These are phyloP conservation scores for Vaccinium darrowii DNA, from an alignment of 148 eudicot genomes.

Conservation along the genomic window DNA sequence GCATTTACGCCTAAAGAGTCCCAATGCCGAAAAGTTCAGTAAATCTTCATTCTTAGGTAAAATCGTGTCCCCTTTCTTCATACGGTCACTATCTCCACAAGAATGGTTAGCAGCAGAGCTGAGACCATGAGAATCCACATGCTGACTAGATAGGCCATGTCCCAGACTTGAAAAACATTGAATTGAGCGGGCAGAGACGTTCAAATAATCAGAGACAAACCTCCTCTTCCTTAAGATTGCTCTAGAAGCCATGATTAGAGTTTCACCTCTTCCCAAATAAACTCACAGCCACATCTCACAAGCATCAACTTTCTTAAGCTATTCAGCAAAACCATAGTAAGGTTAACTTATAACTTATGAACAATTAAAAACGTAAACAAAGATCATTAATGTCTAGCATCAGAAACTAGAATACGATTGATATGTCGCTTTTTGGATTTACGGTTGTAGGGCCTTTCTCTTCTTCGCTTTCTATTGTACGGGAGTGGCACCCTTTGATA, in stretches of 20 bases:
- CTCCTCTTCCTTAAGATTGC: constrained; percentile 44
- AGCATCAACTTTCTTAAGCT: constrained; percentile 16
- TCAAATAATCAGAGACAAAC: constrained; percentile 31
- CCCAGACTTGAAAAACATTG: constrained; percentile 28
- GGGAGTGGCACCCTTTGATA: background rate
- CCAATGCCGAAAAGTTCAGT: constrained; percentile 24
- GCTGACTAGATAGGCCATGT: constrained; percentile 24
- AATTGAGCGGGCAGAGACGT: constrained; percentile 32
- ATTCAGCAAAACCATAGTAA: constrained; percentile 10
- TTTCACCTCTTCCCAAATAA: constrained; percentile 15
- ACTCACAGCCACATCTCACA: constrained; percentile 17
- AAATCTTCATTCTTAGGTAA: constrained; percentile 15
- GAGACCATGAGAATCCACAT: constrained; percentile 22
- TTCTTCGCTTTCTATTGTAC: background rate
- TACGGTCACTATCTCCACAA: constrained; percentile 22
- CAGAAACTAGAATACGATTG: background rate
- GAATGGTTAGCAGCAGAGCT: constrained; percentile 23
- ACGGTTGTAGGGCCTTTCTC: background rate
- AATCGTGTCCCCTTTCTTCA: constrained; percentile 16
- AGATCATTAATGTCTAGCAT: background rate
- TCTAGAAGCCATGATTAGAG: constrained; percentile 40
- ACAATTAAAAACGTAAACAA: background rate
- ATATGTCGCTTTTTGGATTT: background rate
- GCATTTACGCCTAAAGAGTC: constrained; percentile 26
- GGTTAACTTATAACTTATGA: background rate